These are phyloP conservation scores for Fragosphaeria purpurea DNA, from an alignment of 2,329 filamentous ascomycete species.

Conservation along the genomic window DNA sequence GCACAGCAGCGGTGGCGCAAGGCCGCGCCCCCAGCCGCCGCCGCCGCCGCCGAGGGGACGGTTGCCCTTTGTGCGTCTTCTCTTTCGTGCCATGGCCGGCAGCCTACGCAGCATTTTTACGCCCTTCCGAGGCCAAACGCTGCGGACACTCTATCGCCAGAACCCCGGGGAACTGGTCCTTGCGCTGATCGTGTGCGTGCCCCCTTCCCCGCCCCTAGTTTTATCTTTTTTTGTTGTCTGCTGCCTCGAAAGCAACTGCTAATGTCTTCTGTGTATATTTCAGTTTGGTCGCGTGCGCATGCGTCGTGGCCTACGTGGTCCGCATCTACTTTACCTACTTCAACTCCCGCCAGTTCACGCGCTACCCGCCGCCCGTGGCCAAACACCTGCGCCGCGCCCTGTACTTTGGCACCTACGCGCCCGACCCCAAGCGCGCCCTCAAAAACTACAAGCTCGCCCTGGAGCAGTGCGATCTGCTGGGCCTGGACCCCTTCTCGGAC, in stretches of 20 bases:
- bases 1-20: no score
- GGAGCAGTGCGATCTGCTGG: conserved; percentile 58
- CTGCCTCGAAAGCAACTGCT: no score
- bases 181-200: conserved; percentile 30
- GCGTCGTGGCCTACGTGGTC: conserved; percentile 27
- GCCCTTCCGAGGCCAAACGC: conserved; percentile 28
- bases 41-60: background rate
- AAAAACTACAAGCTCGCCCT: conserved; percentile 78
- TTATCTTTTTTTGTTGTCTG: no score
- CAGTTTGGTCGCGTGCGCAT: conserved; percentile 26
- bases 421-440: conserved; percentile 66
- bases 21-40: no score
- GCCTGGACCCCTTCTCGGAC: conserved; percentile 81
- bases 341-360: conserved; percentile 44
- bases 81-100: conserved; percentile 21
- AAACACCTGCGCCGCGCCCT: conserved; percentile 73
- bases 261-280: background rate
- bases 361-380: conserved; percentile 59
- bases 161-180: conserved; percentile 34
- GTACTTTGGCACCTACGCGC: conserved; percentile 71
- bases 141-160: conserved; percentile 28
- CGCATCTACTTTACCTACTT: conserved; percentile 45
- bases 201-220: background rate
- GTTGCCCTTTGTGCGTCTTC: conserved; percentile 16
- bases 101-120: conserved; percentile 25